Evolutionary conservation across 192 early-diverging fungal species (phyloP).

Genomic region (Entomortierella lignicola): DNA sequence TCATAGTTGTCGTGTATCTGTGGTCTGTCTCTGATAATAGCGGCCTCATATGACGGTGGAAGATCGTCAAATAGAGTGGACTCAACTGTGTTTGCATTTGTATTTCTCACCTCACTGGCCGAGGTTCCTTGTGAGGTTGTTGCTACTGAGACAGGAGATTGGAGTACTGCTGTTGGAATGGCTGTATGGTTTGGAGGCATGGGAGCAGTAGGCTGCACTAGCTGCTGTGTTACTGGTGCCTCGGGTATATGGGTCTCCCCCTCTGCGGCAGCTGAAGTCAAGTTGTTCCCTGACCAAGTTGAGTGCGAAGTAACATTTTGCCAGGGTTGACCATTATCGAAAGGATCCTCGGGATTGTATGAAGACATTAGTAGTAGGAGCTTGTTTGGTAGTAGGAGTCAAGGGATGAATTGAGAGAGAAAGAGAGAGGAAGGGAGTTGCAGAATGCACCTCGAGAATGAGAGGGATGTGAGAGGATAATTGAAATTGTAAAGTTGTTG

Average conservation of each 20-base stretch:
- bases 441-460: not conserved
- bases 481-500: too few species aligned
- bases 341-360: slow-evolving; percentile 29
- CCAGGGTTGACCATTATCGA: slow-evolving; percentile 41
- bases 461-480: too few species aligned
- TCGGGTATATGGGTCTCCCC: not conserved
- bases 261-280: not conserved
- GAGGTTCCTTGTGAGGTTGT: too few species aligned
- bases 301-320: slow-evolving; percentile 20
- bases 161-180: not conserved
- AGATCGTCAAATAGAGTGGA: slow-evolving; percentile 13
- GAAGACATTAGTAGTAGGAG: too few species aligned
- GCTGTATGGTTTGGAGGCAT: not conserved
- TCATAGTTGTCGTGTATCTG: slow-evolving; percentile 55
- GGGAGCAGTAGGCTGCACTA: slow-evolving; percentile 3
- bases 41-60: slow-evolving; percentile 39
- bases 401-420: not conserved
- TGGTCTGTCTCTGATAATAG: slow-evolving; percentile 11
- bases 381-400: too few species aligned
- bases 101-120: not conserved
- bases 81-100: not conserved
- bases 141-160: too few species aligned
- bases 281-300: not conserved
- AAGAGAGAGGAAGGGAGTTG: not conserved
- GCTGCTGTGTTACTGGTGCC: not conserved